A percentile compares a stretch with the other conserved stretches of the same genome.
phyloP scores from a whole-genome alignment of 2,329 filamentous ascomycete genomes.

The Truncatella angustata region DNA sequence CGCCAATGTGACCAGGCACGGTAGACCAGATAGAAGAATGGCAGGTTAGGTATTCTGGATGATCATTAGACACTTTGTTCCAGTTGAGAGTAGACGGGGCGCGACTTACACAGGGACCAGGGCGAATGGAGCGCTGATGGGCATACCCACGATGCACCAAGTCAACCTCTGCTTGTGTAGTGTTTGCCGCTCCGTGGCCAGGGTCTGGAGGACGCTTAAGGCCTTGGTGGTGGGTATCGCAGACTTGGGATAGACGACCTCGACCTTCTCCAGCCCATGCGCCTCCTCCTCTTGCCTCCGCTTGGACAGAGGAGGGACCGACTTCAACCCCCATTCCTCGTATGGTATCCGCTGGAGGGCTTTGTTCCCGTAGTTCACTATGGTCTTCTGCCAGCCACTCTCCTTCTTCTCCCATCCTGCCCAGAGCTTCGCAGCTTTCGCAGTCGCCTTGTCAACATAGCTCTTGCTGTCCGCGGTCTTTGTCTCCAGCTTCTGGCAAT shows the following conservation, averaged over 20 bases:
- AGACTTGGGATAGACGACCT: conserved; percentile 73
- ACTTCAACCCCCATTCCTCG: conserved; percentile 98
- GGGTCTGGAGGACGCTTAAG: conserved; percentile 59
- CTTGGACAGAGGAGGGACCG: conserved; percentile 77
- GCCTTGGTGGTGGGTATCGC: conserved; percentile 66
- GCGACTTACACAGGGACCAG: conserved; percentile 81
- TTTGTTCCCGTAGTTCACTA: conserved; percentile 84
- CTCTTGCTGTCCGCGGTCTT: conserved; percentile 52
- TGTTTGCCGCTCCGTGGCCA: conserved; percentile 78
- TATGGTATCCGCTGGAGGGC: conserved; percentile 86
- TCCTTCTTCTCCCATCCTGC: conserved; percentile 82
- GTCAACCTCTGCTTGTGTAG: conserved; percentile 75
- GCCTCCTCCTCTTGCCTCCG: conserved; percentile 63
- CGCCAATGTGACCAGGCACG: conserved; percentile 90
- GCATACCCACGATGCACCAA: conserved; percentile 81
- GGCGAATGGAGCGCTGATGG: conserved; percentile 78
- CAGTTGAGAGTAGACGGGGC: background rate
- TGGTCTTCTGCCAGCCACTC: conserved; percentile 80
- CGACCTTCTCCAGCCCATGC: conserved; percentile 61
- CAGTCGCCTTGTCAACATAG: conserved; percentile 66
- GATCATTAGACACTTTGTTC: conserved; percentile 14
- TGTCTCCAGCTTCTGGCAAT: conserved; percentile 74
- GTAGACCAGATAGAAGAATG: conserved; percentile 94
- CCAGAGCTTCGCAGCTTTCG: conserved; percentile 76
- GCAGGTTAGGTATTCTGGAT: conserved; percentile 82